Evolutionary conservation across 257 asterid genomes (phyloP).

Genomic region (Verbascum thapsus): DNA sequence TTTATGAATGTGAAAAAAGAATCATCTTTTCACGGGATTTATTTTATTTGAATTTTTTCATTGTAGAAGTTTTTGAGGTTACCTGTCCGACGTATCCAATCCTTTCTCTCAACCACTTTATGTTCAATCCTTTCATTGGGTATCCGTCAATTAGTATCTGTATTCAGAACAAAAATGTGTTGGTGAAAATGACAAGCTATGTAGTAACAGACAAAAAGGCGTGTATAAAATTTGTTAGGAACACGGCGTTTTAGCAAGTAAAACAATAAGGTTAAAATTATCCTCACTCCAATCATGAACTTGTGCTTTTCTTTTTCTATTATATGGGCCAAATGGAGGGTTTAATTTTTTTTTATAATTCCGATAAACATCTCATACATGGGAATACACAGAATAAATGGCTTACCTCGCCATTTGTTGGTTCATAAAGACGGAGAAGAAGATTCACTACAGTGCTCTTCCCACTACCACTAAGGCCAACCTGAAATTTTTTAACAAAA

Average conservation of each 20-base stretch:
- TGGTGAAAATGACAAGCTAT: neutral
- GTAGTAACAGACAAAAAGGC: neutral
- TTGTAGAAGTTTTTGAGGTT: constrained; percentile 16
- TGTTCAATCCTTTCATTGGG: constrained; percentile 65
- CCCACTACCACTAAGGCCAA: constrained; percentile 98
- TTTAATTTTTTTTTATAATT: neutral
- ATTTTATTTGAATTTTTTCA: constrained; percentile 15
- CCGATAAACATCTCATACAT: constrained; percentile 1
- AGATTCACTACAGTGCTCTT: constrained; percentile 94
- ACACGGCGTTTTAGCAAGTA: too few species aligned
- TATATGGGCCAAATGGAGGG: too few species aligned
- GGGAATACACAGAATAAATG: constrained; percentile 19
- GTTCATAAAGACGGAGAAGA: constrained; percentile 93
- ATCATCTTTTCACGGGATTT: constrained; percentile 1
- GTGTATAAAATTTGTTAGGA: neutral
- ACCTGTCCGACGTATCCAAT: constrained; percentile 99
- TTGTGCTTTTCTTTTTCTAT: too few species aligned
- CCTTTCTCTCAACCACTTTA: constrained; percentile 79
- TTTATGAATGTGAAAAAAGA: constrained; percentile 12
- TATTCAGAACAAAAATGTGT: constrained; percentile 31
- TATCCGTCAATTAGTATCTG: constrained; percentile 80
- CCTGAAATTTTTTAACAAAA: constrained; percentile 45
- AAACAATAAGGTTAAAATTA: too few species aligned
- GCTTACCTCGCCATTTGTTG: constrained; percentile 84
- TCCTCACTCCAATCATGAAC: too few species aligned